Percentiles rank a stretch among this genome's conserved stretches.
Conservation (phyloP, 441 rosid genomes). For the Populus hybrid region DNA sequence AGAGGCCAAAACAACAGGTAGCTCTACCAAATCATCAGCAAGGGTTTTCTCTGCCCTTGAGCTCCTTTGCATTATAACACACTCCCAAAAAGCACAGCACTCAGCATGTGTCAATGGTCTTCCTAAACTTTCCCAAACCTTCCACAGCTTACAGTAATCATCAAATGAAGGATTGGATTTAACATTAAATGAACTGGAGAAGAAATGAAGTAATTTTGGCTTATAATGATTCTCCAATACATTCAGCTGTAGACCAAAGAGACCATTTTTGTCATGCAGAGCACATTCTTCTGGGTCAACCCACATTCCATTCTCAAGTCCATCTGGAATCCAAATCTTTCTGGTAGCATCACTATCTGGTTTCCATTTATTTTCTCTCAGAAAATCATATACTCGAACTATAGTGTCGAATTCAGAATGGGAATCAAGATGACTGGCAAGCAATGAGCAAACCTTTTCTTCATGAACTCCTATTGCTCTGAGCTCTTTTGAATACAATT, state of each 20-base stretch:
- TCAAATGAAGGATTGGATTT: conserved; percentile 40
- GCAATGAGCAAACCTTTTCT: conserved; percentile 30
- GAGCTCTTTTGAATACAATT: conserved; percentile 38
- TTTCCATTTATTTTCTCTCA: conserved; percentile 34
- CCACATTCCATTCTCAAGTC: conserved; percentile 41
- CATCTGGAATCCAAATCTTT: conserved; percentile 53
- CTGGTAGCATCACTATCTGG: conserved; percentile 19
- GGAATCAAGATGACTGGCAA: conserved; percentile 33
- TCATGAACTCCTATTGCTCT: conserved; percentile 43
- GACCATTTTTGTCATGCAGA: conserved; percentile 43
- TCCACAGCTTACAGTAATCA: conserved; percentile 64
- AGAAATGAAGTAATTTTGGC: conserved; percentile 26
- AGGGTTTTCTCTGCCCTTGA: conserved; percentile 21
- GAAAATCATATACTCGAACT: conserved; percentile 40
- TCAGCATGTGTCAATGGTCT: conserved; percentile 33
- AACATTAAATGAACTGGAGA: conserved; percentile 39
- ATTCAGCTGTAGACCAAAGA: conserved; percentile 39
- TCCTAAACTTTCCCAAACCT: conserved; percentile 48
- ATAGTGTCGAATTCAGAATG: conserved; percentile 41
- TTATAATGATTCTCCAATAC: conserved; percentile 48
- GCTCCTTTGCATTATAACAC: conserved; percentile 22
- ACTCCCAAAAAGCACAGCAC: conserved; percentile 68
- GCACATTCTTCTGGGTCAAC: conserved; percentile 44
- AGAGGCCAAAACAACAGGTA: conserved; percentile 42
- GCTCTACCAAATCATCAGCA: conserved; percentile 35